Evolutionary conservation across 1,284 basidiomycete species (phyloP).

Genomic region (Tremellales sp.): DNA sequence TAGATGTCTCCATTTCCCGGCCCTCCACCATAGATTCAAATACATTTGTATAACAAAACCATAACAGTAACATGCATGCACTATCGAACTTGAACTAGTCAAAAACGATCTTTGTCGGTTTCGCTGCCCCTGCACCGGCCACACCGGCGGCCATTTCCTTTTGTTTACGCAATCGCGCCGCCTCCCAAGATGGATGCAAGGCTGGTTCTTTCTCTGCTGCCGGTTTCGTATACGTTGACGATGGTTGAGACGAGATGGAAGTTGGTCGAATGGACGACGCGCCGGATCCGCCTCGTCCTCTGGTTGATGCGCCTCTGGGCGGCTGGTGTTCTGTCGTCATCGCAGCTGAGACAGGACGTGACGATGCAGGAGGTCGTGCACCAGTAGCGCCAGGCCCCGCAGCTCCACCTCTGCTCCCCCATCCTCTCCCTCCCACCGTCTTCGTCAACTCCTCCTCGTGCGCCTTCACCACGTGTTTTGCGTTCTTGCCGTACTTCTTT

Average conservation of each 20-base stretch:
- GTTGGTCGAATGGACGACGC: not conserved
- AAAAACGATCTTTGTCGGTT: constrained; percentile 54
- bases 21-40: constrained; percentile 4
- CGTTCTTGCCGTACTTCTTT: constrained; percentile 86
- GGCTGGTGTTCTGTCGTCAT: not conserved
- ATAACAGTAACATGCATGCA: constrained; percentile 2
- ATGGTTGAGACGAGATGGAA: not conserved
- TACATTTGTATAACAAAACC: constrained; percentile 3
- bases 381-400: not conserved
- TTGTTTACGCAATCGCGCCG: constrained; percentile 73
- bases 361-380: not conserved
- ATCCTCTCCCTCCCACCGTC: constrained; percentile 16
- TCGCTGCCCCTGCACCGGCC: constrained; percentile 37
- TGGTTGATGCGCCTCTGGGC: constrained; percentile 8
- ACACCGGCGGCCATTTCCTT: constrained; percentile 37
- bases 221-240: not conserved
- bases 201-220: constrained; percentile 45
- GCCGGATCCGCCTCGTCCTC: constrained; percentile 18
- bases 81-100: constrained; percentile 31
- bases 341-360: no score
- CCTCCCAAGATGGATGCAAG: constrained; percentile 90
- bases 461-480: constrained; percentile 80
- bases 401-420: constrained; percentile 3
- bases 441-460: constrained; percentile 25
- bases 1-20: not conserved